Evolutionary conservation across 306 rosid genomes (phyloP).

Genomic region (Lagenaria siceraria): DNA sequence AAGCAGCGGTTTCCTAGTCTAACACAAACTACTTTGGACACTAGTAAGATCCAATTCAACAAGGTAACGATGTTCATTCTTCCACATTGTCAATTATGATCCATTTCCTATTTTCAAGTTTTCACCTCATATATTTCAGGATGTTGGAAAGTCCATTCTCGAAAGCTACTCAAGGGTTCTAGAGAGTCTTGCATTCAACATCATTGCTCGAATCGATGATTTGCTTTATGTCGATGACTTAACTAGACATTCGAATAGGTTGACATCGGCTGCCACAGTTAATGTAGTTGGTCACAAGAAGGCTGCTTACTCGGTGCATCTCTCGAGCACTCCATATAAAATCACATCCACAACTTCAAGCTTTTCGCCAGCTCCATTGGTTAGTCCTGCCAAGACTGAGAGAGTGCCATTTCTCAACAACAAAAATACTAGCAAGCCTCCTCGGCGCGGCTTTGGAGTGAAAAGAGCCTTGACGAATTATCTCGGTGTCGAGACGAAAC

Average conservation of each 20-base stretch:
- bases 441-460: conserved; percentile 70
- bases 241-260: conserved; percentile 55
- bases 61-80: conserved; percentile 33
- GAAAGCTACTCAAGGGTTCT: conserved; percentile 93
- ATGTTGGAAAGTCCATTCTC: conserved; percentile 81
- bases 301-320: conserved; percentile 42
- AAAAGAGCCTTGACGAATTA: conserved; percentile 79
- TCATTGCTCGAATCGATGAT: conserved; percentile 84
- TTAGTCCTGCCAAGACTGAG: conserved; percentile 81
- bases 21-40: conserved; percentile 75
- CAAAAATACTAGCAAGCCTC: conserved; percentile 28
- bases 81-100: background rate
- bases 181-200: conserved; percentile 86
- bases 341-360: conserved; percentile 29
- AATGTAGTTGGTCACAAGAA: conserved; percentile 48
- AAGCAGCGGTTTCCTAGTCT: conserved; percentile 83
- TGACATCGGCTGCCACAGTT: conserved; percentile 43
- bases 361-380: conserved; percentile 46
- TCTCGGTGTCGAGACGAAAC: conserved; percentile 72
- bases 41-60: conserved; percentile 88
- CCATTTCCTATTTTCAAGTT: background rate
- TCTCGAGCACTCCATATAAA: conserved; percentile 71
- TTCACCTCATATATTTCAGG: conserved; percentile 37
- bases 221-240: conserved; percentile 72
- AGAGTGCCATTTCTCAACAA: conserved; percentile 61